Conservation (phyloP, 2,329 filamentous ascomycete genomes). For the Colletotrichum sp. region DNA sequence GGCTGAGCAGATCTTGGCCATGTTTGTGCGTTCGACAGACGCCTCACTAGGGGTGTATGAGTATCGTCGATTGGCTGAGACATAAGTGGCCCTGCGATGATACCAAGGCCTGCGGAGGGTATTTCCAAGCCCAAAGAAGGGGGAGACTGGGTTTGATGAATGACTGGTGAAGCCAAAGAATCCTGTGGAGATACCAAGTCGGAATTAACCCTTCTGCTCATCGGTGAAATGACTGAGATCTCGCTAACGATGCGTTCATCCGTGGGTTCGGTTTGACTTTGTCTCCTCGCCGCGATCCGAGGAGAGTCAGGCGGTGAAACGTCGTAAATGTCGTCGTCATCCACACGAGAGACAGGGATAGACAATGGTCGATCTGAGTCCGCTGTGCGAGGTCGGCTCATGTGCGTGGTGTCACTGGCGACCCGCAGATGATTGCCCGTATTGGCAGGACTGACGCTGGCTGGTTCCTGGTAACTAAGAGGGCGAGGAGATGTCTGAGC, state of each 20-base stretch:
- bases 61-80: neutral
- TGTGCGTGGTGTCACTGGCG: conserved; percentile 15
- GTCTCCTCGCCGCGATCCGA: conserved; percentile 19
- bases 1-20: conserved; percentile 47
- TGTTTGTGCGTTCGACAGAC: conserved; percentile 43
- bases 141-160: neutral
- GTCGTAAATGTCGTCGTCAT: conserved; percentile 48
- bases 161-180: neutral
- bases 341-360: conserved; percentile 12
- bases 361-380: conserved; percentile 7
- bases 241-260: neutral
- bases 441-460: neutral
- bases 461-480: conserved; percentile 10
- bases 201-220: neutral
- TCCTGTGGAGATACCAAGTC: neutral
- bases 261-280: neutral
- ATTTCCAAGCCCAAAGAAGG: conserved; percentile 32
- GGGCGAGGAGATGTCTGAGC: conserved; percentile 13
- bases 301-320: conserved; percentile 52
- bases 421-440: conserved; percentile 8
- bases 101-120: conserved; percentile 25
- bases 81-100: neutral
- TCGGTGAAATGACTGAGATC: neutral
- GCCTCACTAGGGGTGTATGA: conserved; percentile 24
- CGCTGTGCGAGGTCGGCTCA: conserved; percentile 15